A percentile compares a stretch with the other conserved stretches of the same genome.
Evolutionary conservation across 192 early-diverging fungal genomes (phyloP).

Genomic region (Paraglomus brasilianum): DNA sequence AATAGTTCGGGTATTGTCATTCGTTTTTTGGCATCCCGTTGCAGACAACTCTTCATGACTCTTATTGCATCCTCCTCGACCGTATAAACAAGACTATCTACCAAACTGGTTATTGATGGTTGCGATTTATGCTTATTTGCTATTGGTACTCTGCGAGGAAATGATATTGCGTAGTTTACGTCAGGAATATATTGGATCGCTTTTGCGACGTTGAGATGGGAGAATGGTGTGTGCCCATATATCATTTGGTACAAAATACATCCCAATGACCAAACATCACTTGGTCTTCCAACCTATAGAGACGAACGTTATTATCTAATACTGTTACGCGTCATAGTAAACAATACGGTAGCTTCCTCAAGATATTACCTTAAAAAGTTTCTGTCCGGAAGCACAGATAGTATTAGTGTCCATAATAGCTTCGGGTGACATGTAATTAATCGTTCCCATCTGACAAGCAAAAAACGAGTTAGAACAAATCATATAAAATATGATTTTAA

Average conservation of each 20-base stretch:
- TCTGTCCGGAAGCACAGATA: neutral
- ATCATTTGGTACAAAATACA: conserved; percentile 93
- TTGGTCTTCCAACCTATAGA: conserved; percentile 64
- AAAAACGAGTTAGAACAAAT: neutral
- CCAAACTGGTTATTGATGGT: neutral
- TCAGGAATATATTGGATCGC: conserved; percentile 77
- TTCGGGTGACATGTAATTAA: conserved; percentile 97
- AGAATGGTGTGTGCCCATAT: conserved; percentile 84
- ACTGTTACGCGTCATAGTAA: too few species aligned
- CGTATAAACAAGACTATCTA: neutral
- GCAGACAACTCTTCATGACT: conserved; percentile 70
- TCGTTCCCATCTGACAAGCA: conserved; percentile 64
- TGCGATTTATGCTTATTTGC: conserved; percentile 10
- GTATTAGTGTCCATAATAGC: conserved; percentile 56
- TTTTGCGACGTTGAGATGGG: conserved; percentile 55
- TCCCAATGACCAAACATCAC: conserved; percentile 91
- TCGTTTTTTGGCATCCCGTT: conserved; percentile 62
- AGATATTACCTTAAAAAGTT: conserved; percentile 8
- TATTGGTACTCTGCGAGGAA: conserved; percentile 39
- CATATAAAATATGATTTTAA: neutral
- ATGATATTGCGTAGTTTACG: conserved; percentile 64
- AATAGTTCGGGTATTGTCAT: conserved; percentile 70
- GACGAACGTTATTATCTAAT: neutral
- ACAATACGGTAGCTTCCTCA: too few species aligned
- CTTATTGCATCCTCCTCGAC: conserved; percentile 55